A percentile compares a stretch with the other conserved stretches of the same genome.
These are phyloP conservation scores for Leccinum ambiguum DNA, from an alignment of 1,284 basidiomycete genomes.

Conservation along the genomic window DNA sequence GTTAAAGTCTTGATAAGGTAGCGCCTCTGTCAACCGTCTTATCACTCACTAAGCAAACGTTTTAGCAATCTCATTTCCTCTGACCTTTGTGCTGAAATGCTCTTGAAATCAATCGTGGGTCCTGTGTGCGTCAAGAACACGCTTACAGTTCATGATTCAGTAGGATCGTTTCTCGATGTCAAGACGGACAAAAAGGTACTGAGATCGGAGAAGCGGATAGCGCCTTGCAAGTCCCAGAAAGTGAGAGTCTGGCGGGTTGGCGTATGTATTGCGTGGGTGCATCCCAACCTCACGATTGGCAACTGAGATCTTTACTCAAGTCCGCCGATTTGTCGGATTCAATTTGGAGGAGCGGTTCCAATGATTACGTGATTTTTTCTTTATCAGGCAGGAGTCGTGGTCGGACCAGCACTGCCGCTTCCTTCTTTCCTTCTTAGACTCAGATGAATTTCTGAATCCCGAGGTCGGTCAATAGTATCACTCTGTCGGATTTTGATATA, in stretches of 20 bases:
- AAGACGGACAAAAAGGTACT: constrained; percentile 45
- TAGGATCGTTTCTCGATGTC: neutral
- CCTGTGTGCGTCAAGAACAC: constrained; percentile 35
- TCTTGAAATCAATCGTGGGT: constrained; percentile 69
- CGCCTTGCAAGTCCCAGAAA: constrained; percentile 59
- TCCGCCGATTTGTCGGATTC: no score
- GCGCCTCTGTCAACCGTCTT: constrained; percentile 74
- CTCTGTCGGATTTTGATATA: no score
- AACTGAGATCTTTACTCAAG: no score
- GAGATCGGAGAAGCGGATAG: constrained; percentile 58
- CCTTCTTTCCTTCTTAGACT: no score
- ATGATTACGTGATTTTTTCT: no score
- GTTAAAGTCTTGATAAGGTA: constrained; percentile 76
- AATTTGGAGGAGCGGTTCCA: no score
- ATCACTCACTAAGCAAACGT: constrained; percentile 14
- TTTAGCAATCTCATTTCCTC: constrained; percentile 4
- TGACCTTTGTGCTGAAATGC: constrained; percentile 68
- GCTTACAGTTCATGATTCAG: constrained; percentile 22
- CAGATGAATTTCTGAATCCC: no score
- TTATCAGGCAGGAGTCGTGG: no score
- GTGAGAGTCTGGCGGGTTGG: constrained; percentile 65
- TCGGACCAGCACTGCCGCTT: no score
- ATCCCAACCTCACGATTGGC: constrained; percentile 24
- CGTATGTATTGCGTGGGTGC: constrained; percentile 65
- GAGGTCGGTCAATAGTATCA: no score